Percentiles rank a stretch among this genome's conserved stretches.
Evolutionary conservation across 2,329 filamentous ascomycete genomes (phyloP).

Genomic region (Colletotrichum filicis): DNA sequence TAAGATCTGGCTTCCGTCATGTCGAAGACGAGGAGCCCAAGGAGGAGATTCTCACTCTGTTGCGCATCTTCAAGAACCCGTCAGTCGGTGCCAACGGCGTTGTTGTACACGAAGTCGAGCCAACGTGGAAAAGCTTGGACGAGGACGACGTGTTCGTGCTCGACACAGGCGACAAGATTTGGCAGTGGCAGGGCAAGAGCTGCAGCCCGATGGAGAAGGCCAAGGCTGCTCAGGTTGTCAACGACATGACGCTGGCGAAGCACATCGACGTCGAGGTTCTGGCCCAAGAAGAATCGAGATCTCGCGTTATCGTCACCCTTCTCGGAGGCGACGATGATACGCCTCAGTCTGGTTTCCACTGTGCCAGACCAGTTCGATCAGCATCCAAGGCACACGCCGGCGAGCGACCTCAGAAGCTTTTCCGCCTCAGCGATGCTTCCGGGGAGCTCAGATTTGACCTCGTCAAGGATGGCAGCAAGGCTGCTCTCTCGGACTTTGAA

Average conservation of each 20-base stretch:
- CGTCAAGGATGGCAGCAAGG: conserved; percentile 63
- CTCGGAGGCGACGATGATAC: conserved; percentile 60
- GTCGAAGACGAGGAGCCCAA: conserved; percentile 60
- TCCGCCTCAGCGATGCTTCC: conserved; percentile 71
- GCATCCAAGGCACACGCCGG: conserved; percentile 35
- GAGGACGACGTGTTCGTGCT: conserved; percentile 75
- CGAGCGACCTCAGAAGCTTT: conserved; percentile 57
- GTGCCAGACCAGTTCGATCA: conserved; percentile 52
- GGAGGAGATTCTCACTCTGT: conserved; percentile 59
- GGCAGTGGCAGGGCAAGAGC: conserved; percentile 74
- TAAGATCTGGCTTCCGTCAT: conserved; percentile 71
- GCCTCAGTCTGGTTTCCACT: conserved; percentile 51
- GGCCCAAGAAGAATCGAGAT: conserved; percentile 67
- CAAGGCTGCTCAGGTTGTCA: conserved; percentile 74
- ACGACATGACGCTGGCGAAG: conserved; percentile 72
- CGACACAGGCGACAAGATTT: conserved; percentile 72
- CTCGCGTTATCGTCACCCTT: conserved; percentile 64
- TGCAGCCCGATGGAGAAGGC: conserved; percentile 77
- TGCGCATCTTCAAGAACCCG: conserved; percentile 73
- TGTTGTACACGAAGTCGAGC: conserved; percentile 72
- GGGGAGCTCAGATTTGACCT: conserved; percentile 67
- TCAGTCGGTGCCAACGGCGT: conserved; percentile 57
- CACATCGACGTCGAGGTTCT: conserved; percentile 74
- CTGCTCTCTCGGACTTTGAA: conserved; percentile 62
- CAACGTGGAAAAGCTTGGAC: conserved; percentile 70